A percentile compares a stretch with the other conserved stretches of the same genome.
Evolutionary conservation across 73 alveolate species (phyloP).

Genomic region (Paramecium pentaurelia): DNA sequence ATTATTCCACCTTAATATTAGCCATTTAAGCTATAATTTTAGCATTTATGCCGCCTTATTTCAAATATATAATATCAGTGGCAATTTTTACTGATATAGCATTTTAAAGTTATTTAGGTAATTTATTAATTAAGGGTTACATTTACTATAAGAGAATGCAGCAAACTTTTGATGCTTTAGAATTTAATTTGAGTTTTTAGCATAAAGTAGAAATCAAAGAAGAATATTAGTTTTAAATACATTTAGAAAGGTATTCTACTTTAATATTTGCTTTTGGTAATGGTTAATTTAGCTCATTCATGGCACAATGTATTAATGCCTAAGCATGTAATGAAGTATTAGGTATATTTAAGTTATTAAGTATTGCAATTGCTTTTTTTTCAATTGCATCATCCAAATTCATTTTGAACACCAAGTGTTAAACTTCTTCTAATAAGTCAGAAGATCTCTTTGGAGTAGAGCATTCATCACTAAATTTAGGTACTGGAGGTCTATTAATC

Average conservation of each 20-base stretch:
- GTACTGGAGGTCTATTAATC: slow-evolving; percentile 35
- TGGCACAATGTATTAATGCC: background rate
- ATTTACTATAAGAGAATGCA: background rate
- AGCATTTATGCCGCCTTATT: background rate
- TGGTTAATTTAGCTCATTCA: background rate
- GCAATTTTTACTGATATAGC: background rate
- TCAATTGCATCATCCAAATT: background rate
- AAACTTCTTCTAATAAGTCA: background rate
- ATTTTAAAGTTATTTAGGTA: background rate
- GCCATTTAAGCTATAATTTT: background rate
- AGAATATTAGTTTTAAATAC: background rate
- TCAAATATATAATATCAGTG: background rate
- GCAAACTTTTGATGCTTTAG: background rate
- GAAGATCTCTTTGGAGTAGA: background rate
- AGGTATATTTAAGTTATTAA: background rate
- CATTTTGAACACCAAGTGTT: background rate
- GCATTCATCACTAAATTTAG: background rate
- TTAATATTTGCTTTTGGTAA: background rate
- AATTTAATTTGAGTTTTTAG: background rate
- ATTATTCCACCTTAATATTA: background rate
- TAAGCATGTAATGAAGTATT: background rate
- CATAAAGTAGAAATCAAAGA: background rate
- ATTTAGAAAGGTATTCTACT: background rate
- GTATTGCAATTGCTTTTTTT: background rate
- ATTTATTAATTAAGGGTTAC: background rate